phyloP scores from a whole-genome alignment of 169 alveolate genomes.

The Eimeria acervulina region DNA sequence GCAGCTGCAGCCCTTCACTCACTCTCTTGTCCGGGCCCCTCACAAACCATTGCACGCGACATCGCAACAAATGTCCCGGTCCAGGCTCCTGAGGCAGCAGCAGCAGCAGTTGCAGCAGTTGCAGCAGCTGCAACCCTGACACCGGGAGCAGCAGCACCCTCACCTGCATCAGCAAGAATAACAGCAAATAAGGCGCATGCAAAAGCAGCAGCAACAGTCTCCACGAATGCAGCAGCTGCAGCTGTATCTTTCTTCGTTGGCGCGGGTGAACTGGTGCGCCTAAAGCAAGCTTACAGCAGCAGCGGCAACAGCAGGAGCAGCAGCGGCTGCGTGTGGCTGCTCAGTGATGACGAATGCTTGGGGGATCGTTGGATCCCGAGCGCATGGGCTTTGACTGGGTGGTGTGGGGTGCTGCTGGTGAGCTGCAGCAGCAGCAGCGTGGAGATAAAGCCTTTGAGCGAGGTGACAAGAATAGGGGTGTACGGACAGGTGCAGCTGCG shows the following conservation, averaged over 20 bases:
- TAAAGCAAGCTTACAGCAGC: conserved; percentile 3
- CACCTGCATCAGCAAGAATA: conserved; percentile 17
- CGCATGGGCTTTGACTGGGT: neutral
- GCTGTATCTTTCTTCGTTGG: conserved; percentile 42
- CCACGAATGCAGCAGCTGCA: conserved; percentile 50
- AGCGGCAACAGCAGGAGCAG: conserved; percentile 44
- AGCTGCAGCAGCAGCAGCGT: conserved; percentile 64
- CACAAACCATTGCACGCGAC: conserved; percentile 7
- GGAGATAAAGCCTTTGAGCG: conserved; percentile 60
- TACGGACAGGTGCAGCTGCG: conserved; percentile 47
- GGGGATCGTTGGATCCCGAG: conserved; percentile 23
- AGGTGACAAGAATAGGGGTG: conserved; percentile 61
- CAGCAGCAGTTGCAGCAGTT: conserved; percentile 50
- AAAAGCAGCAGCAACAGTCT: conserved; percentile 41
- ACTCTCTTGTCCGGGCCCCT: neutral
- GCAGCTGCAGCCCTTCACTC: conserved; percentile 51
- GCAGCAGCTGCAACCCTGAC: neutral
- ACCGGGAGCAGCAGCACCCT: neutral
- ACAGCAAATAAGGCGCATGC: neutral
- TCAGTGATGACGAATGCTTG: neutral
- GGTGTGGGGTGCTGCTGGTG: conserved; percentile 47
- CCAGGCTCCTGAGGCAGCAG: conserved; percentile 9
- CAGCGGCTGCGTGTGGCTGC: neutral
- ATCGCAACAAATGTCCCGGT: neutral
- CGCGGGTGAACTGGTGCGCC: neutral